Conservation (phyloP, 2,329 filamentous ascomycete species). For the Trichoderma citrinoviride region DNA sequence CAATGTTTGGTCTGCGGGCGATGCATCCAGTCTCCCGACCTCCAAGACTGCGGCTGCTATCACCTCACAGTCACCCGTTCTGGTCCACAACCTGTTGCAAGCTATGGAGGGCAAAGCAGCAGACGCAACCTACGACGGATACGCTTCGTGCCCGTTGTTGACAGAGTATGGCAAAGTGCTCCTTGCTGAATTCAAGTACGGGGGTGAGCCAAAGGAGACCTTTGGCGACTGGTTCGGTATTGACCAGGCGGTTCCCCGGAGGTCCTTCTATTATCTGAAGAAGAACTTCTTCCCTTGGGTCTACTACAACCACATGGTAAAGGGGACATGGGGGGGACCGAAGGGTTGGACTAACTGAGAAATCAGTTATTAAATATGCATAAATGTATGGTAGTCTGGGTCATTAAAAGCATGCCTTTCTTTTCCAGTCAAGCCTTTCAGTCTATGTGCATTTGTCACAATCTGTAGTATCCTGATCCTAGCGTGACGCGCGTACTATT, state of each 20-base stretch:
- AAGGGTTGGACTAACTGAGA: conserved; percentile 45
- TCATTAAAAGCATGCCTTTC: background rate
- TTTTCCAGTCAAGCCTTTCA: background rate
- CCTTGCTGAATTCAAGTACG: conserved; percentile 65
- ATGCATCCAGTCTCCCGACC: conserved; percentile 58
- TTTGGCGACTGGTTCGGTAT: conserved; percentile 54
- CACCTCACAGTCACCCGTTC: conserved; percentile 49
- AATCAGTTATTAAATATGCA: background rate
- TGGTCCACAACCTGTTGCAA: conserved; percentile 48
- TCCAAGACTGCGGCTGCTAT: conserved; percentile 56
- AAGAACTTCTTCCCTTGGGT: conserved; percentile 69
- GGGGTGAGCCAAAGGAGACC: conserved; percentile 60
- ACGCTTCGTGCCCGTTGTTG: conserved; percentile 54
- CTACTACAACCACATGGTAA: conserved; percentile 58
- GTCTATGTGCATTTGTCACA: background rate
- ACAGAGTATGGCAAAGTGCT: conserved; percentile 62
- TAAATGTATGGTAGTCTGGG: background rate
- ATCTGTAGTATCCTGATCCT: background rate
- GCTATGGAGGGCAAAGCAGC: conserved; percentile 45
- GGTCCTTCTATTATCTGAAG: conserved; percentile 61
- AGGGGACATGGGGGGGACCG: conserved; percentile 60
- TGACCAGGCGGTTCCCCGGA: conserved; percentile 55
- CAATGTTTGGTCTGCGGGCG: conserved; percentile 59
- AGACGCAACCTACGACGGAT: conserved; percentile 50
- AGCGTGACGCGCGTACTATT: background rate